Evolutionary conservation across 2,329 filamentous ascomycete species (phyloP), one percentile per base, ranked within the genome.

Genomic region (Botrytis tulipae): DNA sequence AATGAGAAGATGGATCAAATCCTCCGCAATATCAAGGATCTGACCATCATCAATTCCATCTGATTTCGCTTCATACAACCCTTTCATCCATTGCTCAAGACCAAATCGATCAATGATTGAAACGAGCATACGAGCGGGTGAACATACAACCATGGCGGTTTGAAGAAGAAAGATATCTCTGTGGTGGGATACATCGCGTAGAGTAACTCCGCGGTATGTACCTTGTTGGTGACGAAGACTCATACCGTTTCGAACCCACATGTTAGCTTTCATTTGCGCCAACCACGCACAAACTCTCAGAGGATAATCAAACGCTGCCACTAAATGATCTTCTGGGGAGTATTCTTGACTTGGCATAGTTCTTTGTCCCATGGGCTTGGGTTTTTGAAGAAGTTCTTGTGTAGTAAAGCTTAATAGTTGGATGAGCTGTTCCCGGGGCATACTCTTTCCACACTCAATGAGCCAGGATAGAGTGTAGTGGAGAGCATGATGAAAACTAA

Each of bases 241-340:
- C 80, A 99, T 94, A 3, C 96, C 96, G 80, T 99, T 99, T 73
- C 96, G 91, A 76, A 99, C 95, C 96, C 97, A 99, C 91, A 98
- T 97, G 70, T 94, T 93, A 29, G 95, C 94, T 82, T 97, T 97
- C 90, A 99, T 98, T 84, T 99, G 97, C 9, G 96, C 93, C 46
- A 99, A 86, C 96, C 96, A 99, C 32, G 94, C 94, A 81, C 94
- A 98, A 0, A 98, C 95, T 70, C 97, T 89, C 6, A 99, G 86
- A 0, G 97, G 95, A 79, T 93, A 97, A 82, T 99, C 96, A 79
- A 99, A 97, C 70, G 94, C 89, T 2, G 93, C 91, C 81, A 97
- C 90, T 35, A 97, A 85, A 79, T 95, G 91, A 80, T 97, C 94
- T 78, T 97, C 93, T 0, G 91, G 84, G 0, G 84, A 85, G 76